phyloP scores from a whole-genome alignment of 441 rosid species.

The Brassica hybrid region DNA sequence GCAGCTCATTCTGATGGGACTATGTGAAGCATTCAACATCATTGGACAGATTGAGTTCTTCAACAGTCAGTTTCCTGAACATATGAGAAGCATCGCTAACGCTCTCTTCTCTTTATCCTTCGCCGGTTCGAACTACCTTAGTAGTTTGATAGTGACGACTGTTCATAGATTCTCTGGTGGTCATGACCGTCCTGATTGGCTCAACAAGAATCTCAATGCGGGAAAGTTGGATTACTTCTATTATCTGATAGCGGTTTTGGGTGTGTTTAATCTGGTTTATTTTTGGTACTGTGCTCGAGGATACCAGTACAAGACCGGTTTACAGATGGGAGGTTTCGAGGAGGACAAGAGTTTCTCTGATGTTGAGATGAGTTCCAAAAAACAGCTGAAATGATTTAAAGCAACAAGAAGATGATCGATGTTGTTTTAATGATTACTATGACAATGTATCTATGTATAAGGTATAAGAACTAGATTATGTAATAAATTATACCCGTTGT shows the following conservation, averaged over 20 bases:
- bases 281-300: slow-evolving; percentile 70
- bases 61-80: slow-evolving; percentile 90
- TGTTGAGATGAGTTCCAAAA: slow-evolving; percentile 50
- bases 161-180: slow-evolving; percentile 63
- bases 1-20: slow-evolving; percentile 79
- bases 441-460: slow-evolving; percentile 18
- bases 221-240: slow-evolving; percentile 91
- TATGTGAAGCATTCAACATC: slow-evolving; percentile 83
- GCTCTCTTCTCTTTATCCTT: slow-evolving; percentile 75
- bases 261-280: slow-evolving; percentile 68
- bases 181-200: slow-evolving; percentile 78
- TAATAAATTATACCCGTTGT: slow-evolving; percentile 1
- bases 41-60: slow-evolving; percentile 85
- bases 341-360: slow-evolving; percentile 39
- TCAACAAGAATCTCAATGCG: slow-evolving; percentile 66
- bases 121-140: slow-evolving; percentile 71
- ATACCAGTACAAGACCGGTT: slow-evolving; percentile 68
- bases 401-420: slow-evolving; percentile 18
- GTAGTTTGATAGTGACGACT: slow-evolving; percentile 71
- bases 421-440: slow-evolving; percentile 2
- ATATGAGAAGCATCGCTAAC: slow-evolving; percentile 88
- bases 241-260: slow-evolving; percentile 74
- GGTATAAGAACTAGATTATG: slow-evolving; percentile 15
- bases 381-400: slow-evolving; percentile 24
- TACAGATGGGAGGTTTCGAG: slow-evolving; percentile 40